Evolutionary conservation across 1,284 basidiomycete genomes (phyloP).

Genomic region (Trichosporon ovoides): DNA sequence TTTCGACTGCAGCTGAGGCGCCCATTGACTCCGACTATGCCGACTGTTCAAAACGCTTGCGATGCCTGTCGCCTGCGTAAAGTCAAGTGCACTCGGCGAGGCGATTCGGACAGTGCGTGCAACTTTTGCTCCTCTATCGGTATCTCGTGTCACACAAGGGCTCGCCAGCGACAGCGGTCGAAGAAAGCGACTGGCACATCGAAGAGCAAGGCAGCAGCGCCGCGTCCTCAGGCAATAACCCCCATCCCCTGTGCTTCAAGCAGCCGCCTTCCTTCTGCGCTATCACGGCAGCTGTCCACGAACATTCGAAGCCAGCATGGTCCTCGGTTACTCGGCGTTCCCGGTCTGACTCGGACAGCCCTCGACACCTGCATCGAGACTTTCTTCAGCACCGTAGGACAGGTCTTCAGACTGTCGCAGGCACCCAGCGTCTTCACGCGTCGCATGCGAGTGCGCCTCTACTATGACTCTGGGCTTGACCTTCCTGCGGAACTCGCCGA

Average conservation of each 20-base stretch:
- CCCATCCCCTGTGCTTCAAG: neutral
- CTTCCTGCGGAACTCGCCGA: slow-evolving; percentile 11
- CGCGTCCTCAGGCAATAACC: neutral
- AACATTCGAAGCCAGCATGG: neutral
- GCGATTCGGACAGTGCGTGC: neutral
- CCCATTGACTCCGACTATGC: too few relatives aligned
- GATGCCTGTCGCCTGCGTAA: slow-evolving; percentile 14
- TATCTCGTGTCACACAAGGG: slow-evolving; percentile 5
- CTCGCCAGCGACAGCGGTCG: slow-evolving; percentile 8
- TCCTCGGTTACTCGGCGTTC: slow-evolving; percentile 10
- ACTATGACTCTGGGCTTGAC: slow-evolving; percentile 9
- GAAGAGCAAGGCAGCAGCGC: neutral
- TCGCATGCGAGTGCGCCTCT: slow-evolving; percentile 6
- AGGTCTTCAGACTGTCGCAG: slow-evolving; percentile 4
- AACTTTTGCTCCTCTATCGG: slow-evolving; percentile 13
- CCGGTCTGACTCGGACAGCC: slow-evolving; percentile 3
- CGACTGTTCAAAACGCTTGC: neutral
- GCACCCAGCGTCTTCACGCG: slow-evolving; percentile 3
- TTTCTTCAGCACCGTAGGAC: slow-evolving; percentile 11
- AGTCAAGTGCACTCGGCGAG: slow-evolving; percentile 5
- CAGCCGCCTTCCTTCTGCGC: neutral
- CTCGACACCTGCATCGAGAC: slow-evolving; percentile 13
- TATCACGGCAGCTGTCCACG: neutral
- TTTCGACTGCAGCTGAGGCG: too few relatives aligned
- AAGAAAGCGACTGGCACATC: neutral